Evolutionary conservation across 164 flowering plant species (phyloP), one percentile per base, ranked within the genome.

Genomic region (Nymphaea thermarum): DNA sequence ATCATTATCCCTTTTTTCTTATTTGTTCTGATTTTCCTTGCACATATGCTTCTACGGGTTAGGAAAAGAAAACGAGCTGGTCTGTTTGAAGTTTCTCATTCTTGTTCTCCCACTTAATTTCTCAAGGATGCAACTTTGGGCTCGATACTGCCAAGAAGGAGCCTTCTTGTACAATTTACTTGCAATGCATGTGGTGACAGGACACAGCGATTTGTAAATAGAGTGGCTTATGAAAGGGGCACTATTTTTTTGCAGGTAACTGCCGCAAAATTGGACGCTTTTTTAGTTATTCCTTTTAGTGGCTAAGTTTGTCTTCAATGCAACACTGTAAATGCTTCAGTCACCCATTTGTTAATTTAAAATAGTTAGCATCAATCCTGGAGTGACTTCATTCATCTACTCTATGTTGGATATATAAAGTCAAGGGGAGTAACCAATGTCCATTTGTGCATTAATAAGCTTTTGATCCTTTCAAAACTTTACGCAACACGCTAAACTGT

Each of bases 141-240:
- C 60, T 36, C 87, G 70, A 76, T 87, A 67, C 84, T 90, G 59
- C 96, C 98, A 0, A 83, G 97, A 73, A 83, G 98, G 78, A 86
- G 89, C 43, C 79, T 91, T 81, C 65, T 81, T 55, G 93, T 91
- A 42, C 78, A 84, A 55, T 94, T 94, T 73, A 94, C 90, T 6
- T 94, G 98, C 75, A 69, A 83, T 73, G 65, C 74, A 0, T 94
- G 99, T 79, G 92, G 96, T 70, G 93, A 77, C 71, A 82, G 91
- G 76, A 80, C 99, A 12, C 68, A 83, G 64, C 79, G 87, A 77
- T 85, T 86, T 8, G 75, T 94, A 25, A 91, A 88, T 70, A 81
- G 90, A 70, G 70, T 86, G 72, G 99, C 98, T 43, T 90, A 87
- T 82, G 94, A 93, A 74, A 77, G 83, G 10, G 98, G 98, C 53